Evolutionary conservation across 225 moss, liverwort and hornwort genomes (phyloP), one percentile per base, ranked within the genome.

Genomic region (Antitrichia curtipendula): DNA sequence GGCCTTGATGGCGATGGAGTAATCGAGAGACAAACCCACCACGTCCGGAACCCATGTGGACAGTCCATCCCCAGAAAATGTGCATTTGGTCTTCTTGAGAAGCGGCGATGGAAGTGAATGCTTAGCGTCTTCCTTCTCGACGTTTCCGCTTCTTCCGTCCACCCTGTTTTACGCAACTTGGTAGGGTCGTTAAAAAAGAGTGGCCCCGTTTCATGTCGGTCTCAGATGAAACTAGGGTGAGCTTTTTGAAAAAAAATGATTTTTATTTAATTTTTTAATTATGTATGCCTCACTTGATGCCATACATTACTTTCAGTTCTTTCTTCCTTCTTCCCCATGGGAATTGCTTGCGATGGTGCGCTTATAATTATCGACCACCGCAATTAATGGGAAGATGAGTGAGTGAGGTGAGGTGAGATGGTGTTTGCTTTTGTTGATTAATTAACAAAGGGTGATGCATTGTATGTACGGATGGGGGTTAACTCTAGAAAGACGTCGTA

Each of bases 401-500:
- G 36, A 34, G 13, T 75, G 49, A 49, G 11, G 16, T 12, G 22
- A 52, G 52, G 75, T n/a, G n/a, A n/a, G n/a, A n/a, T n/a, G n/a
- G n/a, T 52, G 52, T 52, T 64, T 0, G 14, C 14, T 14, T 45
- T 73, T 65, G 13, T 0, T 8, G 22, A 9, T 22, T 27, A 9
- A 31, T 45, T 31, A 47, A 47, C 5, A 0, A 13, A 75, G 11
- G 13, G 4, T 21, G 50, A 12, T 12, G 49, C 1, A 0, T 0
- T 47, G 2, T 18, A 15, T 73, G 2, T 5, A 25, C 3, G 0
- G 25, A 69, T 8, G 24, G 25, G 25, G 40, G 24, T 24, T 40
- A 13, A 68, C 2, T 4, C 1, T n/a, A 22, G 22, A 23, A 38
- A 2, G 38, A n/a, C 3, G 7, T 6, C 1, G 6, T 2, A 1